These are phyloP conservation scores for Vairimorpha ceranae DNA, from an alignment of 371 early-diverging fungal species.

Conservation along the genomic window DNA sequence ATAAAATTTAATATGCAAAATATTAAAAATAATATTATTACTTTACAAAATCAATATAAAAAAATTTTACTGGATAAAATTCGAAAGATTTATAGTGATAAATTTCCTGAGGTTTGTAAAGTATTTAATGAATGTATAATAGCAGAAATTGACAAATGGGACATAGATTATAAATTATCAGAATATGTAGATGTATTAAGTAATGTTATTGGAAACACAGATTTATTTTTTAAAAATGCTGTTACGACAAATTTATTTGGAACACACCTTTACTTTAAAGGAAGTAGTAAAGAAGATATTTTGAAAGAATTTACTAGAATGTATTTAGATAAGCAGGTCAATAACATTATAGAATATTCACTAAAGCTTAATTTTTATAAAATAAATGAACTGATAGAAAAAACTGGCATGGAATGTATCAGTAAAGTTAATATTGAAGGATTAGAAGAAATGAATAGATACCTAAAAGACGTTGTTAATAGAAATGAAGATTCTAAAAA, in stretches of 20 bases:
- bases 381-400: background rate
- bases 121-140: background rate
- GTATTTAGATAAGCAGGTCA: background rate
- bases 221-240: conserved; percentile 1
- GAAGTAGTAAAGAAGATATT: background rate
- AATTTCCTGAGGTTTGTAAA: background rate
- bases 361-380: background rate
- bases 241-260: background rate
- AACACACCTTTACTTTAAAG: background rate
- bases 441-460: background rate
- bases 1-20: background rate
- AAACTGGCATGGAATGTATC: background rate
- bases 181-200: background rate
- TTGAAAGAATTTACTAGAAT: background rate
- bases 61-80: background rate
- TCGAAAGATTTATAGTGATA: background rate
- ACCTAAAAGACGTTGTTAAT: background rate
- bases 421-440: background rate
- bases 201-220: background rate
- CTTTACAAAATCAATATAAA: background rate
- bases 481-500: background rate
- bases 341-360: background rate
- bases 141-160: background rate
- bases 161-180: background rate
- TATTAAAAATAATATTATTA: background rate